These are phyloP conservation scores for Rhizopogon rudus DNA, from an alignment of 768 basidiomycete species.

Conservation along the genomic window DNA sequence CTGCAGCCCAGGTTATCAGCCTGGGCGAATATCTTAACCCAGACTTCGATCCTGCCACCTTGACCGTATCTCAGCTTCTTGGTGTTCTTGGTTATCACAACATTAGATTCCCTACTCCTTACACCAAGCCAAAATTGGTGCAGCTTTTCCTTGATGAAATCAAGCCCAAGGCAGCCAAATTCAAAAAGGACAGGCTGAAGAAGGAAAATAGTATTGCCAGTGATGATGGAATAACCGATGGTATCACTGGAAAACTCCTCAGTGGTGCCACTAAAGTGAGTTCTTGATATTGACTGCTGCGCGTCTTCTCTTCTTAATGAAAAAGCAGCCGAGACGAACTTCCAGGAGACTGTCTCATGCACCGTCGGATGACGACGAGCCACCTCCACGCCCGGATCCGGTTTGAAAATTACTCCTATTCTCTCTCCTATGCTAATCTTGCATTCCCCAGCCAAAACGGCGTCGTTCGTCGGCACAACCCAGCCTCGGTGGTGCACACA, in stretches of 20 bases:
- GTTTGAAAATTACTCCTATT: conserved; percentile 33
- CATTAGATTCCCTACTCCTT: conserved; percentile 65
- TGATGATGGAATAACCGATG: conserved; percentile 80
- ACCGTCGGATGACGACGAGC: conserved; percentile 39
- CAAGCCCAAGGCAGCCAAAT: conserved; percentile 48
- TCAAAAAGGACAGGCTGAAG: conserved; percentile 61
- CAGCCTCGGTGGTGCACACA: conserved; percentile 46
- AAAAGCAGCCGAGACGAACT: conserved; percentile 41
- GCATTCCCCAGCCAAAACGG: conserved; percentile 57
- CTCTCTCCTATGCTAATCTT: conserved; percentile 10
- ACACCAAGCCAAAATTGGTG: conserved; percentile 74
- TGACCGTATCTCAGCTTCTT: conserved; percentile 79
- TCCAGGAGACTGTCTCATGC: conserved; percentile 63
- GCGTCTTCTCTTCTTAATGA: conserved; percentile 5
- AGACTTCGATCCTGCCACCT: conserved; percentile 65
- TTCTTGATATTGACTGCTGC: neutral
- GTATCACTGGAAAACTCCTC: conserved; percentile 71
- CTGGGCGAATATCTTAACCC: conserved; percentile 76
- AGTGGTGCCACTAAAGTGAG: conserved; percentile 42
- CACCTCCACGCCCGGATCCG: conserved; percentile 45
- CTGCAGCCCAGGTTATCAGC: conserved; percentile 70
- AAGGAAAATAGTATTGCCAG: conserved; percentile 69
- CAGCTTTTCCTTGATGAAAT: conserved; percentile 77
- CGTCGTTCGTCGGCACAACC: conserved; percentile 79
- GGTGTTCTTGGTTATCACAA: conserved; percentile 77